Base-by-base conservation (phyloP, 192 early-diverging fungal genomes). In the Physocladia obscura region DNA sequence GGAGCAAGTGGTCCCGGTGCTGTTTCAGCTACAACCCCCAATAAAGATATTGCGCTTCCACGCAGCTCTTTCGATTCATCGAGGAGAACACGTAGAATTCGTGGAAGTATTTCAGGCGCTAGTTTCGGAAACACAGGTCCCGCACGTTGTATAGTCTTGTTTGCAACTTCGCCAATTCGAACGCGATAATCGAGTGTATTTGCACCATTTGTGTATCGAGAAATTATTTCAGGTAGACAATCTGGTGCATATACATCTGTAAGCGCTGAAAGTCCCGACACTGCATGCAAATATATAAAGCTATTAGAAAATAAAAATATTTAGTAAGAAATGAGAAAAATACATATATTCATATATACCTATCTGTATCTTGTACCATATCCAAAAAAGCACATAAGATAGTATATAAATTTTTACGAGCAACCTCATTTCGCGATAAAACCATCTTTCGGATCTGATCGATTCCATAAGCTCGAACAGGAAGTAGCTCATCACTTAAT, bases 241-340 rank as follows among this genome's bases (percentile, higher is more conserved):
- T 74, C 70, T 34, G 81, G 73, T 15, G 92, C 91, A 60, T 94
- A 88, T 19, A 83, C 80, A 69, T 98, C 96, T 0, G 93, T 90
- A 27, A 96, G 71, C 0, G 94, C 82, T 3, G 91, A 80, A 8
- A 95, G 80, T 1, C 94, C 92, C 59, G 92, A 91, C 59, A 98
- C 84, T 5, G 94, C 93, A 76, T 96, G 96, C 34, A 98, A 82
- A 62, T 98, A 94, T 32, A 96, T 88, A 72, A 91, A 98, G 70
- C 92, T 92, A 68, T 29, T 8, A 29, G 49, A 37, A 75, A 61
- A 26, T 22, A 47, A 31, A 64, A 51, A 40, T 69, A 17, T 21
- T 13, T 52, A 48, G 37, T 32, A 8, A 57, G 31, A 55, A 61
- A n/a, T 62, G 56, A 47, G 27, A 64, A 4, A 31, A 34, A 21